A percentile compares a stretch with the other conserved stretches of the same genome.
Conservation (phyloP, 345 rosid species). For the Gossypium stocksii region DNA sequence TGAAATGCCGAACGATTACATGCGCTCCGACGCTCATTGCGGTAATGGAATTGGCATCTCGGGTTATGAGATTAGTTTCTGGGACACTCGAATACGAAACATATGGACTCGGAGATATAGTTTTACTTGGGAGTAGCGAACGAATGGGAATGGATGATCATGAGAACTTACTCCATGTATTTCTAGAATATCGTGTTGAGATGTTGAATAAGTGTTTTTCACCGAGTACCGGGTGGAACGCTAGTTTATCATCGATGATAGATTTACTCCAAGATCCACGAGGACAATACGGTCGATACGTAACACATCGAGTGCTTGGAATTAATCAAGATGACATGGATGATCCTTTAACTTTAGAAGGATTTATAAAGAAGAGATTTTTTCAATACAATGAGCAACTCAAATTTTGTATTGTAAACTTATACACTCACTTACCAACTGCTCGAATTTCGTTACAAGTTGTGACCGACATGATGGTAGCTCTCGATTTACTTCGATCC, state of each 20-base stretch:
- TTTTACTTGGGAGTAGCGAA: conserved; percentile 37
- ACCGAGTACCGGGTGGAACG: conserved; percentile 34
- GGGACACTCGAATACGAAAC: conserved; percentile 18
- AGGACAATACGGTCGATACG: conserved; percentile 2
- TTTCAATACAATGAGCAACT: conserved; percentile 2
- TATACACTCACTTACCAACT: conserved; percentile 39
- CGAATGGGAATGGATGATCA: conserved; percentile 27
- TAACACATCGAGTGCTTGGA: not conserved
- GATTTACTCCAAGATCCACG: conserved; percentile 31
- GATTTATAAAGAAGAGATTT: conserved; percentile 23
- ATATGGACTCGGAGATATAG: conserved; percentile 37
- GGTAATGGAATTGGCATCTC: conserved; percentile 34
- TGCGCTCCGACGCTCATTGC: conserved; percentile 56
- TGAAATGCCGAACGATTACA: conserved; percentile 38
- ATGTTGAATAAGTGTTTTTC: conserved; percentile 21
- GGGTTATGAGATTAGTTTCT: conserved; percentile 24
- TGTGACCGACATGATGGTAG: conserved; percentile 22
- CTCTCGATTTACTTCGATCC: conserved; percentile 19
- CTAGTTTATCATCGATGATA: conserved; percentile 23
- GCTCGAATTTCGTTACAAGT: conserved; percentile 17
- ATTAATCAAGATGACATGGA: not conserved
- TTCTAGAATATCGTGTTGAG: conserved; percentile 34
- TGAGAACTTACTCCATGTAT: conserved; percentile 30
- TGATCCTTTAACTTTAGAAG: conserved; percentile 10
- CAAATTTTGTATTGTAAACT: conserved; percentile 20